These are phyloP conservation scores for Davidsoniella australis DNA, from an alignment of 2,329 filamentous ascomycete genomes.

Conservation along the genomic window DNA sequence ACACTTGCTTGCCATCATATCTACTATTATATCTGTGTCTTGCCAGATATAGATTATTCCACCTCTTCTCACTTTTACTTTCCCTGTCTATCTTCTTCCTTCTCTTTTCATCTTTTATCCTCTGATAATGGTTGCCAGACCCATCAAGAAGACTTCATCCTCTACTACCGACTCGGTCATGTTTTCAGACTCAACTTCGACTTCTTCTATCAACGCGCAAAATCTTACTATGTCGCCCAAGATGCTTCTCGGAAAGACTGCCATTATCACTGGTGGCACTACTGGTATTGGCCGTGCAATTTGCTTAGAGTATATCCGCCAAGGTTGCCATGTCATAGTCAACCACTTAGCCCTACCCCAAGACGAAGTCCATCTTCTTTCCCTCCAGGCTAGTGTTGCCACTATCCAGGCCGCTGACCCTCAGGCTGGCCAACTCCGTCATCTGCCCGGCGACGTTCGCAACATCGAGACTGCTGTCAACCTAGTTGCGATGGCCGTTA, in stretches of 20 bases:
- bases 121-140: no score
- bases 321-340: constrained; percentile 63
- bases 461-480: constrained; percentile 52
- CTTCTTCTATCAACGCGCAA: neutral
- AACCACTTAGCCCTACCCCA: constrained; percentile 53
- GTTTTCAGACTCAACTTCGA: no score
- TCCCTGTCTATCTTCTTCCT: no score
- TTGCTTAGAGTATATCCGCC: constrained; percentile 57
- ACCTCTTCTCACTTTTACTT: no score
- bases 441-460: constrained; percentile 61
- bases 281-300: constrained; percentile 82
- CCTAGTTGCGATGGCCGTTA: constrained; percentile 50
- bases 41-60: no score
- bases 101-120: no score
- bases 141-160: no score
- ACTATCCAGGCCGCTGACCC: constrained; percentile 23
- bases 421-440: constrained; percentile 30
- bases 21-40: no score
- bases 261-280: constrained; percentile 72
- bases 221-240: constrained; percentile 24
- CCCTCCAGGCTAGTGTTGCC: constrained; percentile 34
- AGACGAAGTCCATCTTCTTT: constrained; percentile 34
- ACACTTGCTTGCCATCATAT: no score
- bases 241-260: constrained; percentile 57
- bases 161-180: no score